Conservation (phyloP, 768 basidiomycete species). For the Agaricus sinodeliciosus region DNA sequence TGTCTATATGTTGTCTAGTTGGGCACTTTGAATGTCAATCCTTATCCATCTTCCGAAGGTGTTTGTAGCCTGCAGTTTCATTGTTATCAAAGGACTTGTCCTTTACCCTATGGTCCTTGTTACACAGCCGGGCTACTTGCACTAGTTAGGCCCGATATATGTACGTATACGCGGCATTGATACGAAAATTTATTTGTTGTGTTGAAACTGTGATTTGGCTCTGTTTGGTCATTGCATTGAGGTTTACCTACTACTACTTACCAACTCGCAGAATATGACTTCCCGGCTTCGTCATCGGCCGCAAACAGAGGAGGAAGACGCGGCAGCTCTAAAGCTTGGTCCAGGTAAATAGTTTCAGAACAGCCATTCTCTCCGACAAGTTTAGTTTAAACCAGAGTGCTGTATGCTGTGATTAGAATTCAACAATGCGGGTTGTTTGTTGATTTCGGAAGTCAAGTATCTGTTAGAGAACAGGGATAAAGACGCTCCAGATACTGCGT, state of each 20-base stretch:
- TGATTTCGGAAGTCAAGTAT: constrained; percentile 91
- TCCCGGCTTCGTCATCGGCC: constrained; percentile 61
- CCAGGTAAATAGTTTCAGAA: constrained; percentile 38
- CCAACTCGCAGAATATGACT: constrained; percentile 31
- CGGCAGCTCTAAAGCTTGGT: constrained; percentile 77
- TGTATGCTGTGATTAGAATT: constrained; percentile 48
- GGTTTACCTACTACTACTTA: not conserved
- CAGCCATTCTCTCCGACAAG: not conserved
- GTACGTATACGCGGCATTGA: constrained; percentile 2
- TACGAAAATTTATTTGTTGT: constrained; percentile 4
- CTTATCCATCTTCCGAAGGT: not conserved
- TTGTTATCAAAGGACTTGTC: no score
- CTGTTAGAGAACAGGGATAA: constrained; percentile 83
- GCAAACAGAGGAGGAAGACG: constrained; percentile 76
- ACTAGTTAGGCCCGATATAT: not conserved
- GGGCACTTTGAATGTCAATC: not conserved
- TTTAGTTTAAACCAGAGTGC: not conserved
- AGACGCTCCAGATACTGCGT: constrained; percentile 85
- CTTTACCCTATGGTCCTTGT: no score
- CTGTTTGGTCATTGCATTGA: not conserved
- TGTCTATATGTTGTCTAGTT: constrained; percentile 5
- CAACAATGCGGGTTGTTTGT: constrained; percentile 84
- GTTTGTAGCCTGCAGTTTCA: not conserved
- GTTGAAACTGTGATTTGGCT: not conserved
- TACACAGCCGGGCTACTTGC: not conserved